Conservation (phyloP, 306 rosid species). For the Chamaecrista fasciculata region DNA sequence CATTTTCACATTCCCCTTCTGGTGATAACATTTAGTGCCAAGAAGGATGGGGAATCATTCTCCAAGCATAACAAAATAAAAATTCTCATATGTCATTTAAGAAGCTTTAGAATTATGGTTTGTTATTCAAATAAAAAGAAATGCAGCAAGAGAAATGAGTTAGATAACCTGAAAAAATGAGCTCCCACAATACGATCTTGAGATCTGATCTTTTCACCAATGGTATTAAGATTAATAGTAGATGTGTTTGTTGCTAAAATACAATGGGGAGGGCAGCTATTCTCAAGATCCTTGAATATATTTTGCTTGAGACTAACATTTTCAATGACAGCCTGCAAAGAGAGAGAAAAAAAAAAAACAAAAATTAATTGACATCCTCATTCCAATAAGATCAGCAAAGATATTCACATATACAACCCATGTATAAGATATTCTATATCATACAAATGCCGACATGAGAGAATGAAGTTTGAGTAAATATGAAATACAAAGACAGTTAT, state of each 20-base stretch:
- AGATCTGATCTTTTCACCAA: conserved; percentile 72
- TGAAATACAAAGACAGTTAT: background rate
- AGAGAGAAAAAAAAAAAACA: conserved; percentile 8
- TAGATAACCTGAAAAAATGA: conserved; percentile 89
- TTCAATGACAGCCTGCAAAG: conserved; percentile 86
- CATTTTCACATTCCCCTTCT: background rate
- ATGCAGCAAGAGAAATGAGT: conserved; percentile 19
- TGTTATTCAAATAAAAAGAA: conserved; percentile 4
- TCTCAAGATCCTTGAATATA: conserved; percentile 85
- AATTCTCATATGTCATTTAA: background rate
- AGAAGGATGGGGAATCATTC: background rate
- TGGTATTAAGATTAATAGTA: conserved; percentile 74
- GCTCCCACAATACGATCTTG: conserved; percentile 87
- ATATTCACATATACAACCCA: background rate
- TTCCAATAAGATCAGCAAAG: conserved; percentile 8
- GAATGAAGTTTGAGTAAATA: conserved; percentile 1
- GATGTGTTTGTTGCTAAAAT: conserved; percentile 88
- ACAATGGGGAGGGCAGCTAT: conserved; percentile 83
- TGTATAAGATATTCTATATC: conserved; percentile 3
- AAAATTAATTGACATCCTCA: conserved; percentile 16
- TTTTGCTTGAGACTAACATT: conserved; percentile 74
- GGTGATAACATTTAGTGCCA: background rate
- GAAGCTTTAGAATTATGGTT: background rate
- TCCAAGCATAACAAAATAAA: background rate
- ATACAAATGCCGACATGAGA: background rate